Evolutionary conservation across 345 rosid genomes (phyloP).

Genomic region (Eucalyptus victrix): DNA sequence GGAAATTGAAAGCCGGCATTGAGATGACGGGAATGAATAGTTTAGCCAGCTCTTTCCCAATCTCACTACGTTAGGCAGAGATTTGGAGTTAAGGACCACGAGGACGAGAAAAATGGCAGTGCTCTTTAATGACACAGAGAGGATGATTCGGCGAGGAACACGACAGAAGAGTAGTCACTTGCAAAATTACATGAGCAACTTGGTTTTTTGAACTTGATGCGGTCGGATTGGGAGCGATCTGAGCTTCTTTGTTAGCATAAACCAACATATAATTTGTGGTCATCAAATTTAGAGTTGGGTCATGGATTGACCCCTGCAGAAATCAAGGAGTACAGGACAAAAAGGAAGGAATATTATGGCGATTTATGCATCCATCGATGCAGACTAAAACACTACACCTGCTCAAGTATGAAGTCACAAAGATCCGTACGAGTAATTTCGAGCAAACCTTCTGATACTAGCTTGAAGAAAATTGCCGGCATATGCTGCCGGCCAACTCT

Average conservation of each 20-base stretch:
- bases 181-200: background rate
- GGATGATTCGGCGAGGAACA: background rate
- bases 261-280: background rate
- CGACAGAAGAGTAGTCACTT: background rate
- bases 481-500: background rate
- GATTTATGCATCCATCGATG: background rate
- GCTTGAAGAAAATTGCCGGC: background rate
- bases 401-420: background rate
- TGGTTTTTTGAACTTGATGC: background rate
- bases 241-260: background rate
- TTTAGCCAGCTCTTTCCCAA: background rate
- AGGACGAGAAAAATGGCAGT: background rate
- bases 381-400: background rate
- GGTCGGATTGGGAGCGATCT: background rate
- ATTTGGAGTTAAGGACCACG: background rate
- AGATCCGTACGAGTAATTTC: background rate
- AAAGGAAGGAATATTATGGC: background rate
- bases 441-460: background rate
- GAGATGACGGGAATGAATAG: background rate
- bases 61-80: background rate
- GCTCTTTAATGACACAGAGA: background rate
- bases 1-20: background rate
- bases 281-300: background rate
- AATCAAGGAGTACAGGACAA: background rate
- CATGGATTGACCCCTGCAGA: background rate